Evolutionary conservation across 306 rosid genomes (phyloP).

Genomic region (Fragaria ananassa): DNA sequence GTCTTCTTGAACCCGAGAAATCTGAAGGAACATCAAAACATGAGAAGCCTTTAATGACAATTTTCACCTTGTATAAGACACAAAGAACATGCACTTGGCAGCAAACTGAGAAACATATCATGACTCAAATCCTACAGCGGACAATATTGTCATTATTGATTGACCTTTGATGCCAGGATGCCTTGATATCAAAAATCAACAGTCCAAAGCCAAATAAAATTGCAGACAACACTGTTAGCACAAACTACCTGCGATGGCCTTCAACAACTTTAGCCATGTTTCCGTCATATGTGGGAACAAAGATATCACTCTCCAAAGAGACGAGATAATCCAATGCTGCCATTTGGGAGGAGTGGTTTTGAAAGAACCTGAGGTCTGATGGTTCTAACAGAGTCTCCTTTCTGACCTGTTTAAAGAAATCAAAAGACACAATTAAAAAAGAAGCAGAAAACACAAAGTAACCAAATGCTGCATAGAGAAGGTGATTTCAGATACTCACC

Average conservation of each 20-base stretch:
- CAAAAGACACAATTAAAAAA: slow-evolving; percentile 11
- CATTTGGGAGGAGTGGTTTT: slow-evolving; percentile 98
- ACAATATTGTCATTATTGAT: neutral
- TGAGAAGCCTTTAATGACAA: neutral
- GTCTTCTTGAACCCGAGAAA: slow-evolving; percentile 89
- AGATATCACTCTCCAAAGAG: slow-evolving; percentile 90
- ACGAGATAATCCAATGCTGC: slow-evolving; percentile 97
- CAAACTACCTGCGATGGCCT: slow-evolving; percentile 91
- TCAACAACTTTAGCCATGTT: slow-evolving; percentile 99
- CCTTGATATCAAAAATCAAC: slow-evolving; percentile 2
- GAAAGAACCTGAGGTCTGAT: slow-evolving; percentile 78
- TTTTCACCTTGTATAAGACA: neutral
- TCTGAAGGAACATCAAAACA: slow-evolving; percentile 41
- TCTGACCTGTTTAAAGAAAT: slow-evolving; percentile 63
- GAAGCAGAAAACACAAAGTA: slow-evolving; percentile 13
- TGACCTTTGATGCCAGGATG: neutral
- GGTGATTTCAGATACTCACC: slow-evolving; percentile 43
- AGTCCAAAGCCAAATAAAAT: neutral
- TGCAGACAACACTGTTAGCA: neutral
- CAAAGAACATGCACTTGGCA: neutral
- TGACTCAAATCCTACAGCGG: neutral
- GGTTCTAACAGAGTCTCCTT: slow-evolving; percentile 86
- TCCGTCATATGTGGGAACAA: slow-evolving; percentile 97
- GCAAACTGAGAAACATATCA: neutral
- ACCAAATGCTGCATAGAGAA: slow-evolving; percentile 12